A percentile compares a stretch with the other conserved stretches of the same genome.
Conservation (phyloP, 306 rosid species). For the Carpinus viminea region DNA sequence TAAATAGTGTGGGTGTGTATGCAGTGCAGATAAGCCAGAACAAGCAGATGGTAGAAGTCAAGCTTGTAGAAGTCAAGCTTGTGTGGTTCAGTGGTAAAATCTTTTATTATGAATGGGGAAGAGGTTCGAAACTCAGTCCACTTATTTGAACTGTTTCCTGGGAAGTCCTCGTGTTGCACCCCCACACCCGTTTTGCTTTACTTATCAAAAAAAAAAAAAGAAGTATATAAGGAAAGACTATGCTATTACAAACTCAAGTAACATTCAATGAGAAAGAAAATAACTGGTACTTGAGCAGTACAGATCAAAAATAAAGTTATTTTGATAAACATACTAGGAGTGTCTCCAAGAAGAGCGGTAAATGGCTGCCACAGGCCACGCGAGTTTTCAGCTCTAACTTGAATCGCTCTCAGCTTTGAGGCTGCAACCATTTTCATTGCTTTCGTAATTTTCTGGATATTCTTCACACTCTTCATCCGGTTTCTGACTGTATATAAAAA, state of each 20-base stretch:
- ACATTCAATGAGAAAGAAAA: background rate
- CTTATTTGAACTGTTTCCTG: no score
- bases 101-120: no score
- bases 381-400: constrained; percentile 79
- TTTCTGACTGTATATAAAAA: constrained; percentile 60
- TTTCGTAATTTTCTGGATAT: constrained; percentile 95
- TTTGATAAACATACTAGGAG: constrained; percentile 57
- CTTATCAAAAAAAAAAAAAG: no score
- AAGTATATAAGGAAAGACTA: background rate
- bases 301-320: background rate
- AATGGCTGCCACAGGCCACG: constrained; percentile 99
- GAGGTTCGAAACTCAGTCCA: no score
- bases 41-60: background rate
- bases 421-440: constrained; percentile 99
- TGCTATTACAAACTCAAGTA: background rate
- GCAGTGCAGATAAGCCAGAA: background rate
- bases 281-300: background rate
- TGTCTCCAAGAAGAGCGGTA: constrained; percentile 92
- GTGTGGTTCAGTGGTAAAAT: no score
- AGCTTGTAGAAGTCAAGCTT: background rate
- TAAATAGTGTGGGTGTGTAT: background rate
- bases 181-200: no score
- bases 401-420: constrained; percentile 88
- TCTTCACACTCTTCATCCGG: constrained; percentile 98
- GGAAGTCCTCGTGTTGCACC: no score